Percentiles rank a stretch among this genome's conserved stretches.
Conservation (phyloP, 176 grass and related monocot genomes). For the Areca catechu region DNA sequence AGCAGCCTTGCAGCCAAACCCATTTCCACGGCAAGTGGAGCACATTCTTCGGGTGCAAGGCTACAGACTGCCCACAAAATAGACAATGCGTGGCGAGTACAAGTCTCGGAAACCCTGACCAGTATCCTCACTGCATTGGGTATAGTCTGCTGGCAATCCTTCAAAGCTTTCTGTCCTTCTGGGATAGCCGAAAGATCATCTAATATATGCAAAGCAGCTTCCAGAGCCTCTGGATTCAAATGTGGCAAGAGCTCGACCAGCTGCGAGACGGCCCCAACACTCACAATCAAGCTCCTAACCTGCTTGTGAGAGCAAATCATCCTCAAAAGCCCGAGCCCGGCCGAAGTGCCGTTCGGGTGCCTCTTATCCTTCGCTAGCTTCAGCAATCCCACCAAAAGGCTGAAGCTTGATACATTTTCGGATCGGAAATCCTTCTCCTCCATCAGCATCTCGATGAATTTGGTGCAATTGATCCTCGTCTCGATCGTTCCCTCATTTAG, state of each 20-base stretch:
- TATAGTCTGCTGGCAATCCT: slow-evolving; percentile 66
- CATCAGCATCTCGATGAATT: slow-evolving; percentile 71
- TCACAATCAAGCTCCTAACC: slow-evolving; percentile 44
- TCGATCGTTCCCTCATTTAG: slow-evolving; percentile 82
- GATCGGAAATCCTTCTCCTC: slow-evolving; percentile 73
- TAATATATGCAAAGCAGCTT: slow-evolving; percentile 56
- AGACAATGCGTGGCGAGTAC: slow-evolving; percentile 52
- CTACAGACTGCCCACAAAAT: slow-evolving; percentile 69
- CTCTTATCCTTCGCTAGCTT: slow-evolving; percentile 65
- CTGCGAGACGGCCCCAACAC: slow-evolving; percentile 60
- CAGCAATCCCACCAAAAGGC: slow-evolving; percentile 68
- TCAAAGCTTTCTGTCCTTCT: slow-evolving; percentile 49
- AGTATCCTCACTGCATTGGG: slow-evolving; percentile 57
- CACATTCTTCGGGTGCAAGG: slow-evolving; percentile 71
- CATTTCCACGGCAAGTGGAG: slow-evolving; percentile 48
- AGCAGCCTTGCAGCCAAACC: slow-evolving; percentile 67
- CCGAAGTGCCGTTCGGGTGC: slow-evolving; percentile 36
- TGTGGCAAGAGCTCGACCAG: slow-evolving; percentile 60
- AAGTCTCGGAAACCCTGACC: slow-evolving; percentile 74
- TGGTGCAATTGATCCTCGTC: slow-evolving; percentile 78
- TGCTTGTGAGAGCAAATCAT: slow-evolving; percentile 50
- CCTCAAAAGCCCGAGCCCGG: slow-evolving; percentile 55
- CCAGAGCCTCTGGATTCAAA: slow-evolving; percentile 41
- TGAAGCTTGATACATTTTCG: slow-evolving; percentile 74
- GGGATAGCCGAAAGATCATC: slow-evolving; percentile 38